These are phyloP conservation scores for Lotmaria passim DNA, from an alignment of 208 protist species.

Conservation along the genomic window DNA sequence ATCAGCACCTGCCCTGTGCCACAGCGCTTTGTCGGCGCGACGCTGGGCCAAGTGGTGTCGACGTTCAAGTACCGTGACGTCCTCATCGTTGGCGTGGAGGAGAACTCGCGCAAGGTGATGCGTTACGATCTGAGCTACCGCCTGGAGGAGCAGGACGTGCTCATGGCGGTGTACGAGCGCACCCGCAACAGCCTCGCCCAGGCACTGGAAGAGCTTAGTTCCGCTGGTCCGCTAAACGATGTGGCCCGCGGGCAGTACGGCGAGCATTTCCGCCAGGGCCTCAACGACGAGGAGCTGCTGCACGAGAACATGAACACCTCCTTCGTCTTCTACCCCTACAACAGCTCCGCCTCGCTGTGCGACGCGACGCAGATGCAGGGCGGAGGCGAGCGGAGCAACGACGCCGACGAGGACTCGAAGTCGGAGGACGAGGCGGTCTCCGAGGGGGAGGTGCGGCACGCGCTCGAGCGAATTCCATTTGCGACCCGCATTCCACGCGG, in stretches of 20 bases:
- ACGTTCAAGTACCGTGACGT: slow-evolving; percentile 73
- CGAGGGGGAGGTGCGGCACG: slow-evolving; percentile 31
- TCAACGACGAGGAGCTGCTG: slow-evolving; percentile 43
- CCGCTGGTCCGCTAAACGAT: slow-evolving; percentile 35
- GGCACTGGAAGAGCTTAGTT: slow-evolving; percentile 56
- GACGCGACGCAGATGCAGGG: slow-evolving; percentile 8
- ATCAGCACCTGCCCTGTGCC: slow-evolving; percentile 73
- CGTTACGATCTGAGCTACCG: slow-evolving; percentile 68
- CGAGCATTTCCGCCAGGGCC: slow-evolving; percentile 36
- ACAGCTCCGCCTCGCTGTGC: slow-evolving; percentile 45
- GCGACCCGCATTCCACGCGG: slow-evolving; percentile 37
- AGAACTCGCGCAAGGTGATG: slow-evolving; percentile 55
- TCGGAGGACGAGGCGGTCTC: slow-evolving; percentile 28
- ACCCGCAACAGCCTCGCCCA: slow-evolving; percentile 52
- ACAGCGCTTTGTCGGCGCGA: slow-evolving; percentile 50
- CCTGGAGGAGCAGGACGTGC: slow-evolving; percentile 56
- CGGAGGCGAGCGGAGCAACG: background rate
- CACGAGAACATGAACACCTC: slow-evolving; percentile 57
- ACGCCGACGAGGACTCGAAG: slow-evolving; percentile 17
- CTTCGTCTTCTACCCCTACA: slow-evolving; percentile 76
- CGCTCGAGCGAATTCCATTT: slow-evolving; percentile 32
- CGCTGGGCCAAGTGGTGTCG: slow-evolving; percentile 47
- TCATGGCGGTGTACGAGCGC: slow-evolving; percentile 74
- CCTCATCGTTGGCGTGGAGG: slow-evolving; percentile 78
- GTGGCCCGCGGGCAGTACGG: slow-evolving; percentile 34